These are phyloP conservation scores for Leishmania amazonensis DNA, from an alignment of 208 protist genomes.

Conservation along the genomic window DNA sequence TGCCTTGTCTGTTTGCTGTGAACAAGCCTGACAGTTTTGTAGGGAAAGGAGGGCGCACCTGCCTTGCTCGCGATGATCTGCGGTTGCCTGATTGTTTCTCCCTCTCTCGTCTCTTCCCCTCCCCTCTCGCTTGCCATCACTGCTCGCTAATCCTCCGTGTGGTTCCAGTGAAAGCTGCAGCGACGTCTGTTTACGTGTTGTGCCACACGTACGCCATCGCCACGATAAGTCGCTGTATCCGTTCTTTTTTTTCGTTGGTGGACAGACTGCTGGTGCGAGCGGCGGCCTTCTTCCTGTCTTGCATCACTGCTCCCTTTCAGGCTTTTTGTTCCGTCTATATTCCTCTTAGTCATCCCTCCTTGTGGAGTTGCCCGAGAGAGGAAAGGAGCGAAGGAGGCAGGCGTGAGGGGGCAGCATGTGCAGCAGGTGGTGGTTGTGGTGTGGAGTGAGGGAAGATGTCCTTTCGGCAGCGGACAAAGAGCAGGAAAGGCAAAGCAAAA, in stretches of 20 bases:
- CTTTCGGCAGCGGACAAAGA: not conserved
- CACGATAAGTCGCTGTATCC: not conserved
- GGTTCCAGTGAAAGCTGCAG: not conserved
- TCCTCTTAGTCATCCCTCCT: not conserved
- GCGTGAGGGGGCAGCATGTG: not conserved
- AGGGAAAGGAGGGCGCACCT: not conserved
- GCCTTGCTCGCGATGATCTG: not conserved
- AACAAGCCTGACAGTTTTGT: not conserved
- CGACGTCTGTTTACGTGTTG: not conserved
- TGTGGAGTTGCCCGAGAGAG: not conserved
- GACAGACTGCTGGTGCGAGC: not conserved
- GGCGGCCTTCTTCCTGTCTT: not conserved
- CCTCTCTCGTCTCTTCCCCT: not conserved
- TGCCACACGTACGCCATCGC: not conserved
- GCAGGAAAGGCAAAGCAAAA: not conserved
- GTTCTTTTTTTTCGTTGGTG: not conserved
- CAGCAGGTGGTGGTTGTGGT: not conserved
- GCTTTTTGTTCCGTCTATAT: not conserved
- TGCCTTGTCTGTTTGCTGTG: too few species aligned
- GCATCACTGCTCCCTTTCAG: not conserved
- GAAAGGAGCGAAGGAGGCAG: not conserved
- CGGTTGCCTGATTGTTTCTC: constrained; percentile 1
- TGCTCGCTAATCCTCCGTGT: not conserved
- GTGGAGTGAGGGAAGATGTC: not conserved
- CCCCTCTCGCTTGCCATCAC: not conserved